A percentile compares a stretch with the other conserved stretches of the same genome.
Conservation (phyloP, 495 filamentous ascomycete species). For the Penicillium mononematosum region DNA sequence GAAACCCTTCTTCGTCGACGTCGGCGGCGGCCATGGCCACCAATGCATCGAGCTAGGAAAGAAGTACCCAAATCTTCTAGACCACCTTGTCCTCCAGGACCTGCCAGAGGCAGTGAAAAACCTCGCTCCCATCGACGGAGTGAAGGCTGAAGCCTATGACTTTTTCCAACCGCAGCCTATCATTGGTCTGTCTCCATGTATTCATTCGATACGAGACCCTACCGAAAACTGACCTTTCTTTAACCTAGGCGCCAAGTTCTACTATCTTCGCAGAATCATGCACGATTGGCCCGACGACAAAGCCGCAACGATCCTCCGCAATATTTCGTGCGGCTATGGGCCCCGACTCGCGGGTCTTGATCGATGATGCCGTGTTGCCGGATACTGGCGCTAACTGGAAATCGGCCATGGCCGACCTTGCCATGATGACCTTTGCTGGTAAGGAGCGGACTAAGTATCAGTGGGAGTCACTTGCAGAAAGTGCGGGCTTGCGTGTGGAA, state of each 20-base stretch:
- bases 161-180: conserved; percentile 53
- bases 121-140: conserved; percentile 38
- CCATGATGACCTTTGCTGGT: conserved; percentile 40
- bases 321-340: conserved; percentile 35
- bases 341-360: conserved; percentile 36
- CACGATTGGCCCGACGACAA: conserved; percentile 41
- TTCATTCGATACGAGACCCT: background rate
- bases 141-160: conserved; percentile 47
- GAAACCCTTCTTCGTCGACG: conserved; percentile 47
- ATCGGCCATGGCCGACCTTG: conserved; percentile 34
- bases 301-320: conserved; percentile 33
- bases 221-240: conserved; percentile 4
- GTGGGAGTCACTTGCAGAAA: conserved; percentile 40
- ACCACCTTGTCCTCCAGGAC: conserved; percentile 55
- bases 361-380: conserved; percentile 43
- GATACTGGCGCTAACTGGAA: conserved; percentile 33
- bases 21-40: conserved; percentile 56
- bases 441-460: conserved; percentile 37
- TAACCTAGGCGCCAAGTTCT: conserved; percentile 36
- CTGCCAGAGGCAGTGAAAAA: conserved; percentile 40
- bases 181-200: conserved; percentile 25
- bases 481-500: conserved; percentile 42
- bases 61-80: conserved; percentile 40
- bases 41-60: conserved; percentile 46
- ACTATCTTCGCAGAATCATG: conserved; percentile 43